phyloP scores from a whole-genome alignment of 306 rosid genomes.

The Sicyos baderoa region DNA sequence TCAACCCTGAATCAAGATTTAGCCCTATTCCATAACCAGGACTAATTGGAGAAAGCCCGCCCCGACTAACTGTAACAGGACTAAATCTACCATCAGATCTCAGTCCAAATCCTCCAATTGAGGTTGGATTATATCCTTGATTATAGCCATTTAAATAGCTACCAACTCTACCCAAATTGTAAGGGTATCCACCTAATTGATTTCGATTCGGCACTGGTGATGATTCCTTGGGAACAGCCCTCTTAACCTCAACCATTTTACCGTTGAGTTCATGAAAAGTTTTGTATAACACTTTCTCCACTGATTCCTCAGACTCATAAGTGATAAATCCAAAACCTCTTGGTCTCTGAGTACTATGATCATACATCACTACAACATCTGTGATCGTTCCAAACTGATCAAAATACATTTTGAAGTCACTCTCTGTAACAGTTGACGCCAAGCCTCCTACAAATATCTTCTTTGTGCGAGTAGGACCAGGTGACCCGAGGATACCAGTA shows the following conservation, averaged over 20 bases:
- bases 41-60: slow-evolving; percentile 65
- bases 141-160: slow-evolving; percentile 45
- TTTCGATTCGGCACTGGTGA: slow-evolving; percentile 81
- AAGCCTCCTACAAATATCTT: slow-evolving; percentile 97
- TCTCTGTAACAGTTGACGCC: slow-evolving; percentile 92
- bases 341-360: slow-evolving; percentile 95
- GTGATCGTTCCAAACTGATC: slow-evolving; percentile 94
- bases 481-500: slow-evolving; percentile 76
- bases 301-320: slow-evolving; percentile 90
- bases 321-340: slow-evolving; percentile 97
- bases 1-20: slow-evolving; percentile 68
- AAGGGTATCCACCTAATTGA: slow-evolving; percentile 53
- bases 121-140: slow-evolving; percentile 50
- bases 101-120: slow-evolving; percentile 70
- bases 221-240: slow-evolving; percentile 94
- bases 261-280: slow-evolving; percentile 92
- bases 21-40: slow-evolving; percentile 77
- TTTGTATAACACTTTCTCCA: slow-evolving; percentile 71
- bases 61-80: slow-evolving; percentile 66
- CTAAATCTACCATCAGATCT: slow-evolving; percentile 55
- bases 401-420: slow-evolving; percentile 78
- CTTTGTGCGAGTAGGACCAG: slow-evolving; percentile 81
- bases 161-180: slow-evolving; percentile 62
- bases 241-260: slow-evolving; percentile 97
- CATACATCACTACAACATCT: slow-evolving; percentile 97